Conservation (phyloP, 768 basidiomycete species). For the Plicaturopsis crispa region DNA sequence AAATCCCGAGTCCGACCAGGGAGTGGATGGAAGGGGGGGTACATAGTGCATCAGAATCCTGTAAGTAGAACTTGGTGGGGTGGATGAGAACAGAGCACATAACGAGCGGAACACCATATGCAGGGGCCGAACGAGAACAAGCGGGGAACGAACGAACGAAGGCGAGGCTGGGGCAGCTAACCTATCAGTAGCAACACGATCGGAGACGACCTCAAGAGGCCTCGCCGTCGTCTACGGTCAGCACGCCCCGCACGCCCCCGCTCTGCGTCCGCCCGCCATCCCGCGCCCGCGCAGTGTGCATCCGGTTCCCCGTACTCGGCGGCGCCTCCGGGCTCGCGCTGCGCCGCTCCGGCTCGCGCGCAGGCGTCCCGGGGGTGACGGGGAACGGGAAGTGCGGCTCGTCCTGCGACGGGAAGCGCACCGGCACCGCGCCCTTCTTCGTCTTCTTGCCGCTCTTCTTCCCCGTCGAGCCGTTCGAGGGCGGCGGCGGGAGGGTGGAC, state of each 20-base stretch:
- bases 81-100: too few relatives aligned
- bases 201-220: too few relatives aligned
- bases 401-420: constrained; percentile 27
- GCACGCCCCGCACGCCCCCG: constrained; percentile 73
- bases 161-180: too few relatives aligned
- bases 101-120: too few relatives aligned
- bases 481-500: too few relatives aligned
- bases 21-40: too few relatives aligned
- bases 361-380: constrained; percentile 34
- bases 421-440: constrained; percentile 31
- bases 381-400: constrained; percentile 65
- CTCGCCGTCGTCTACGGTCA: constrained; percentile 47
- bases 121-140: too few relatives aligned
- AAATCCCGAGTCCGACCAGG: too few relatives aligned
- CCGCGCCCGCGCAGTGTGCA: constrained; percentile 67
- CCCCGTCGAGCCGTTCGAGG: constrained; percentile 24
- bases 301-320: constrained; percentile 36
- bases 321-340: constrained; percentile 1
- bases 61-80: too few relatives aligned
- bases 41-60: too few relatives aligned
- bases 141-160: too few relatives aligned
- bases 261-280: constrained; percentile 83
- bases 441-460: constrained; percentile 34
- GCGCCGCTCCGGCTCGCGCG: constrained; percentile 10
- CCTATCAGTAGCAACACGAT: too few relatives aligned